These are phyloP conservation scores for Schizophyllum commune DNA, from an alignment of 1,284 basidiomycete species.

Conservation along the genomic window DNA sequence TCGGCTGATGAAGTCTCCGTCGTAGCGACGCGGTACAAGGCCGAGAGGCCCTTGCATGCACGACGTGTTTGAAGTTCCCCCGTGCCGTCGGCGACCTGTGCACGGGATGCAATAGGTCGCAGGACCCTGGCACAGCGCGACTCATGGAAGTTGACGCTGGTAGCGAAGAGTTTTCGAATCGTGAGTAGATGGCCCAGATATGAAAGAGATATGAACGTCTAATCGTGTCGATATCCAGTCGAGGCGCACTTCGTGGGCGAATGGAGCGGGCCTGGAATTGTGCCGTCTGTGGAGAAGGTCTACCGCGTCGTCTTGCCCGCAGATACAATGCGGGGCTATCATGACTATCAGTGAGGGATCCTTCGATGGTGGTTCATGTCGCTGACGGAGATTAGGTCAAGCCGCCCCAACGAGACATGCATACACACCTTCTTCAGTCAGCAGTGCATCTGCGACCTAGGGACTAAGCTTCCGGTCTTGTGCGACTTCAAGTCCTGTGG, in stretches of 20 bases:
- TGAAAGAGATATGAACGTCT: not conserved
- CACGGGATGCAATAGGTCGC: constrained; percentile 31
- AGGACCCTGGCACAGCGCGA: constrained; percentile 24
- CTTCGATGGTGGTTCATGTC: not conserved
- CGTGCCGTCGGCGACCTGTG: constrained; percentile 34
- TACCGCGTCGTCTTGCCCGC: constrained; percentile 40
- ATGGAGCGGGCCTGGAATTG: constrained; percentile 33
- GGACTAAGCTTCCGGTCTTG: constrained; percentile 36
- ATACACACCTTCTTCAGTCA: constrained; percentile 51
- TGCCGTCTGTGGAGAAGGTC: constrained; percentile 41
- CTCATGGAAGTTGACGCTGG: constrained; percentile 32
- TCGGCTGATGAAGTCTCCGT: constrained; percentile 7
- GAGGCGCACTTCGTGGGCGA: constrained; percentile 37
- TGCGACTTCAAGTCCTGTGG: constrained; percentile 56
- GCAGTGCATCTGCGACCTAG: constrained; percentile 60
- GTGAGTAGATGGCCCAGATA: constrained; percentile 21
- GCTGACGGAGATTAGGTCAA: constrained; percentile 7
- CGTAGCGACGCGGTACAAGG: constrained; percentile 41
- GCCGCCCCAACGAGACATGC: constrained; percentile 20
- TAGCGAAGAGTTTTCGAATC: constrained; percentile 30
- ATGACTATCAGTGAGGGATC: constrained; percentile 35
- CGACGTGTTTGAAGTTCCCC: constrained; percentile 37
- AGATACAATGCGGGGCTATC: constrained; percentile 32
- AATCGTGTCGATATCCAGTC: constrained; percentile 19
- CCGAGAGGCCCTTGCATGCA: constrained; percentile 38